Evolutionary conservation across 2,329 filamentous ascomycete species (phyloP), one percentile per base, ranked within the genome.

Genomic region (Clarireedia homoeocarpa): DNA sequence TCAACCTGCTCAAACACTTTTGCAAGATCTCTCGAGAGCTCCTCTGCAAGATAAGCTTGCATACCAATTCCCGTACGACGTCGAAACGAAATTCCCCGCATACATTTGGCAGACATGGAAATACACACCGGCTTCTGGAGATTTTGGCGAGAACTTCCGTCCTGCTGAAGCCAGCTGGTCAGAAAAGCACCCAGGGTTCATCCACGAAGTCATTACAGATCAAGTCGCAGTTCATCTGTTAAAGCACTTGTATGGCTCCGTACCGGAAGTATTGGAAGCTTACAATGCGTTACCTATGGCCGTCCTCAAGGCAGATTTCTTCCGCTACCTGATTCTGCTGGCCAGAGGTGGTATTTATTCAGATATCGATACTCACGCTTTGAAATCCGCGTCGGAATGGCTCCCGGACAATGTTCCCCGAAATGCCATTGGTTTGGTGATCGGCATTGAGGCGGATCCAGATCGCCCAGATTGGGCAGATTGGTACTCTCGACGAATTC

Each of bases 81-180:
- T 92, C 60, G 84, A 91, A 67, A 73, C 78, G 64, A 95, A 92
- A 71, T 97, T 97, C 71, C 94, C 94, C 3, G 91, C 91, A 56
- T 97, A 96, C 76, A 95, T 99, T 69, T 99, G 94, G 94, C 94
- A 99, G 77, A 99, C 94, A 14, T 99, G 94, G 94, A 96, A 95
- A 72, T 86, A 83, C 67, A 88, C 84, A 0, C 91, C 92, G 0
- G 81, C 85, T 1, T 87, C 89, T 23, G 78, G 82, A 51, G 79
- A 88, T 59, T 99, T 99, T 69, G 73, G 73, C 10, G 82, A 86
- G 60, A 74, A 77, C 20, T 91, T 96, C 69, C 85, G 91, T 59
- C 83, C 88, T 48, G 80, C 90, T 58, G 94, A 97, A 74, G 88
- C 89, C 14, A 91, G 88, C 59, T 99, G 94, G 94, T 86, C 89